Percentiles rank a stretch among this genome's conserved stretches.
Evolutionary conservation across 2,329 filamentous ascomycete species (phyloP).

Genomic region (Paecilomyces variotii): DNA sequence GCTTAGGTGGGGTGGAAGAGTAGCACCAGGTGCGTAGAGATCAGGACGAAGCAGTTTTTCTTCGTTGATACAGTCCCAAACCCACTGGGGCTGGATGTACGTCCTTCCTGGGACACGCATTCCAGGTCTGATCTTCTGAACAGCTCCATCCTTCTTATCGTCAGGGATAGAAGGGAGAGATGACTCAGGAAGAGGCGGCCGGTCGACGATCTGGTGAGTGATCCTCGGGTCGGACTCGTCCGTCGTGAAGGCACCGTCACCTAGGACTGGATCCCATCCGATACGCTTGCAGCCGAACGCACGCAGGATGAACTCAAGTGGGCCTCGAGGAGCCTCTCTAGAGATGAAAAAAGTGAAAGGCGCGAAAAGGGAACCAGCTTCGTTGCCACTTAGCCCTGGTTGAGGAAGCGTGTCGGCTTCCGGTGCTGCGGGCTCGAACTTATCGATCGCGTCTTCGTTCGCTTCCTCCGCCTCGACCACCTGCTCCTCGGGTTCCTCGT

Average conservation of each 20-base stretch:
- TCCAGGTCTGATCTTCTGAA: conserved; percentile 47
- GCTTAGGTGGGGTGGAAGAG: conserved; percentile 87
- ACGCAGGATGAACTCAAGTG: conserved; percentile 86
- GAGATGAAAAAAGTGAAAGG: conserved; percentile 89
- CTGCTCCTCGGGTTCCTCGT: conserved; percentile 36
- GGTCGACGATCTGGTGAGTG: conserved; percentile 93
- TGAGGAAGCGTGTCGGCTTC: conserved; percentile 82
- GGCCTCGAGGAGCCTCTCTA: conserved; percentile 81
- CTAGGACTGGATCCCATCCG: conserved; percentile 86
- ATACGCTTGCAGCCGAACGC: conserved; percentile 93
- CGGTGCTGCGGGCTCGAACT: conserved; percentile 76
- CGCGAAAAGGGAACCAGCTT: conserved; percentile 70
- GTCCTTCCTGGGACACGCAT: conserved; percentile 80
- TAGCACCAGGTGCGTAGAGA: conserved; percentile 80
- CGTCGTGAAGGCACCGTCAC: conserved; percentile 85
- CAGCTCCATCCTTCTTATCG: conserved; percentile 38
- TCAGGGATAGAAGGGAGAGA: conserved; percentile 37
- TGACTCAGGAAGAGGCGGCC: conserved; percentile 62
- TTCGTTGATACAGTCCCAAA: conserved; percentile 95
- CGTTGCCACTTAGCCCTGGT: conserved; percentile 58
- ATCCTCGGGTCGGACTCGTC: conserved; percentile 82
- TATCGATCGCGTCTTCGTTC: conserved; percentile 65
- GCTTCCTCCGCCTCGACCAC: conserved; percentile 41
- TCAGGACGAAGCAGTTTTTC: conserved; percentile 81
- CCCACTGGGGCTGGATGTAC: conserved; percentile 96